phyloP scores from a whole-genome alignment of 768 basidiomycete species.

The Kwoniella mangroviensis region DNA sequence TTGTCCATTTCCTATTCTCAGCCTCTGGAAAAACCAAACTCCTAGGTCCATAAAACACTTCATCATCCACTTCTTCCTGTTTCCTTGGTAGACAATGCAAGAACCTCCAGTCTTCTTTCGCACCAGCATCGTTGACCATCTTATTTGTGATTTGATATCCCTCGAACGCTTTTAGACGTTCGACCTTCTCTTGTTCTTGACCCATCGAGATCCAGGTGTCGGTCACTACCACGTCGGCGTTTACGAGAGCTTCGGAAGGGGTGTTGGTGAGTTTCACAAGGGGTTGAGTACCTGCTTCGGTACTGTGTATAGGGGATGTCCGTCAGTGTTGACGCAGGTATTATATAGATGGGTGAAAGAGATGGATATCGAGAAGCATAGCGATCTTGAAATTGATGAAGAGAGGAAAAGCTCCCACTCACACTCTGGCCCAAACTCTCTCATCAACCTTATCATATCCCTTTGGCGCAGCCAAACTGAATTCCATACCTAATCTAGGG shows the following conservation, averaged over 20 bases:
- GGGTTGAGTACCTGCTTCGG: slow-evolving; percentile 45
- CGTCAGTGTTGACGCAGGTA: slow-evolving; percentile 1
- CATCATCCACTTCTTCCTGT: slow-evolving; percentile 90
- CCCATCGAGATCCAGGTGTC: slow-evolving; percentile 99
- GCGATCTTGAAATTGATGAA: no score
- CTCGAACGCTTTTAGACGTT: slow-evolving; percentile 80
- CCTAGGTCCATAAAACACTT: slow-evolving; percentile 92
- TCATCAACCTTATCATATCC: slow-evolving; percentile 60
- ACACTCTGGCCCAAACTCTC: slow-evolving; percentile 80
- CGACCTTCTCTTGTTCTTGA: slow-evolving; percentile 89
- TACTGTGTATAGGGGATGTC: slow-evolving; percentile 18
- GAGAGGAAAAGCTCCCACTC: slow-evolving; percentile 50
- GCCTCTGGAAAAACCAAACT: slow-evolving; percentile 92
- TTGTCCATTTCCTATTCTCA: slow-evolving; percentile 97
- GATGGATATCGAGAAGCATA: no score
- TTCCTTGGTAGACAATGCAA: slow-evolving; percentile 95
- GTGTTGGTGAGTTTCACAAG: slow-evolving; percentile 55
- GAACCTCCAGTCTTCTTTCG: slow-evolving; percentile 88
- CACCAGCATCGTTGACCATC: slow-evolving; percentile 78
- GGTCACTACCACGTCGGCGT: slow-evolving; percentile 92
- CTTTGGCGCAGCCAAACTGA: slow-evolving; percentile 81
- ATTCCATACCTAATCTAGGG: slow-evolving; percentile 83
- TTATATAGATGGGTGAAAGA: not conserved
- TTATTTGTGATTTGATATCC: slow-evolving; percentile 94
- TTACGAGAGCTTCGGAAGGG: slow-evolving; percentile 82